A percentile compares a stretch with the other conserved stretches of the same genome.
phyloP scores from a whole-genome alignment of 176 grass and related monocot species.

The Lolium perenne region DNA sequence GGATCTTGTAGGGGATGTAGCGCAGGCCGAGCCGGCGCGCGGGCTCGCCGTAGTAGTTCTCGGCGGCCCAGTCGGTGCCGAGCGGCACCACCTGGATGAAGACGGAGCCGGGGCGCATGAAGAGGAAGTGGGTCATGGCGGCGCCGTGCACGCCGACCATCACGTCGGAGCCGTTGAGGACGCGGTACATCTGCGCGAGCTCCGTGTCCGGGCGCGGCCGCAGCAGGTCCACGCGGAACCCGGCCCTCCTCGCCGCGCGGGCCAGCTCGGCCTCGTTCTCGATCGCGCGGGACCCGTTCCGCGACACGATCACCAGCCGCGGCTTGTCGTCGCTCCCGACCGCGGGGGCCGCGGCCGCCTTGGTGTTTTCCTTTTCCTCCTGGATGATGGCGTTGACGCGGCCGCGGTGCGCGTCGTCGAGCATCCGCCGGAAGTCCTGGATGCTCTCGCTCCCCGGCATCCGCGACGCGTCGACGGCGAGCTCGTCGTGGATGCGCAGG shows the following conservation, averaged over 20 bases:
- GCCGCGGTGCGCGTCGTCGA: slow-evolving; percentile 64
- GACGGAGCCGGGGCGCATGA: slow-evolving; percentile 71
- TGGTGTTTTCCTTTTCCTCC: slow-evolving; percentile 38
- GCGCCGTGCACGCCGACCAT: slow-evolving; percentile 84
- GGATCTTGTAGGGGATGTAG: slow-evolving; percentile 70
- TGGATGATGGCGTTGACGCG: slow-evolving; percentile 48
- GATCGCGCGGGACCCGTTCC: slow-evolving; percentile 73
- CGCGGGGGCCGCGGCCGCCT: background rate
- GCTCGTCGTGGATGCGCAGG: slow-evolving; percentile 79
- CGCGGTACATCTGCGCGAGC: slow-evolving; percentile 68
- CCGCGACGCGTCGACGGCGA: slow-evolving; percentile 51
- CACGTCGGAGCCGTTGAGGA: slow-evolving; percentile 62
- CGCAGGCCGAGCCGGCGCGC: slow-evolving; percentile 60
- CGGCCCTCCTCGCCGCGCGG: slow-evolving; percentile 30
- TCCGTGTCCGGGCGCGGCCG: slow-evolving; percentile 58
- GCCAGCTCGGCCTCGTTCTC: slow-evolving; percentile 61
- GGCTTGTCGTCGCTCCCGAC: slow-evolving; percentile 33
- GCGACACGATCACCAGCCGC: slow-evolving; percentile 60
- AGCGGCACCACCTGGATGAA: slow-evolving; percentile 85
- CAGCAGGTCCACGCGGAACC: slow-evolving; percentile 60
- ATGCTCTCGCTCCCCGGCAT: slow-evolving; percentile 53
- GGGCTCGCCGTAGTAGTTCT: slow-evolving; percentile 78
- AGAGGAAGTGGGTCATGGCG: slow-evolving; percentile 83
- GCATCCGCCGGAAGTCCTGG: slow-evolving; percentile 61
- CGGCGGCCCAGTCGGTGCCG: slow-evolving; percentile 74